Conservation (phyloP, 345 rosid species). For the Eucalyptus curtisii region DNA sequence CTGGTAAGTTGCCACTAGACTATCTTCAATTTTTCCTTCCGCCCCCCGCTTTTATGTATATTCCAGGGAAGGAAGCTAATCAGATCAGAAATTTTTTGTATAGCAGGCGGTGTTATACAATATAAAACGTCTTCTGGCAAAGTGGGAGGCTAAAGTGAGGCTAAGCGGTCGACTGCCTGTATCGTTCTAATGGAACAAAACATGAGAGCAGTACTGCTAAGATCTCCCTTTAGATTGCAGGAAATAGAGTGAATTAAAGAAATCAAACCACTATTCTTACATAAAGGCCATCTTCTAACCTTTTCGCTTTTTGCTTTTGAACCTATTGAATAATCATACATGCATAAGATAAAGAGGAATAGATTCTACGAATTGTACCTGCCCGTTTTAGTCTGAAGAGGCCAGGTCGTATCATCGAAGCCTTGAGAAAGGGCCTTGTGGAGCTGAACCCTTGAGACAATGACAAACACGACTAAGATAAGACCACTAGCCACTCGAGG, state of each 20-base stretch:
- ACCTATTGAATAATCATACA: neutral
- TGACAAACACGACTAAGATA: neutral
- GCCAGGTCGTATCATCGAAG: conserved; percentile 66
- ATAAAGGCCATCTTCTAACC: neutral
- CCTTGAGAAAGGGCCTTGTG: conserved; percentile 69
- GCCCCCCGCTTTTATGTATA: neutral
- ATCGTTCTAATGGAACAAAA: neutral
- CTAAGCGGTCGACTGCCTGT: neutral
- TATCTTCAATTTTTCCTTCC: neutral
- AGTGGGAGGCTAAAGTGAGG: neutral
- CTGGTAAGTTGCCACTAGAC: neutral
- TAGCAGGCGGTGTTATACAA: neutral
- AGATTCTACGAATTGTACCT: conserved; percentile 21
- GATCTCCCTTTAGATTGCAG: neutral
- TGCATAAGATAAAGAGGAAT: neutral
- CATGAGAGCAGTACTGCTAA: neutral
- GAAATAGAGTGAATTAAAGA: neutral
- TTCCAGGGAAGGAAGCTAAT: neutral
- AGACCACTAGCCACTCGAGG: neutral
- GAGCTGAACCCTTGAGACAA: conserved; percentile 50
- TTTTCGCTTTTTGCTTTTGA: neutral
- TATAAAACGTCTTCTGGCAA: neutral
- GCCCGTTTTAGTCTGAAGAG: conserved; percentile 71
- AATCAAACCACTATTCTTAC: neutral
- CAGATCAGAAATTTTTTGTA: neutral